phyloP scores from a whole-genome alignment of 2,329 filamentous ascomycete genomes.

The Teratosphaeria destructans region DNA sequence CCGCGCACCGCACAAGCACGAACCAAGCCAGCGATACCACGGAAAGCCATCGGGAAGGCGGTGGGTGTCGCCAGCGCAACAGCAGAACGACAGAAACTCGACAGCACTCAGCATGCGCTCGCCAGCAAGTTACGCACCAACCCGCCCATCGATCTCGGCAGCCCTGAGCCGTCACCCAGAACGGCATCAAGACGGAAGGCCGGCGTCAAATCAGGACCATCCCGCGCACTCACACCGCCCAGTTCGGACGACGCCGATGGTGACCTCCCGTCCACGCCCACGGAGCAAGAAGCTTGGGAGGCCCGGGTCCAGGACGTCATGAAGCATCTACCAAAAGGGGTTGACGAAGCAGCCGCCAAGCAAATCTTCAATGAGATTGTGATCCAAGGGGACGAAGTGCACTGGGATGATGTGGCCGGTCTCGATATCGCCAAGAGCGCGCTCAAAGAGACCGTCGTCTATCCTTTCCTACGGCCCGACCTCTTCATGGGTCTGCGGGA shows the following conservation, averaged over 20 bases:
- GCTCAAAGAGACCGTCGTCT: conserved; percentile 90
- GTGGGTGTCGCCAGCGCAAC: conserved; percentile 24
- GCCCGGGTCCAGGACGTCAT: conserved; percentile 41
- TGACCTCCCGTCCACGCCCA: conserved; percentile 20
- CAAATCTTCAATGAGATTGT: conserved; percentile 96
- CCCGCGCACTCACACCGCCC: conserved; percentile 32
- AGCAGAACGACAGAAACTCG: conserved; percentile 22
- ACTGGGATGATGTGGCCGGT: conserved; percentile 88
- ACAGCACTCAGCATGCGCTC: conserved; percentile 16
- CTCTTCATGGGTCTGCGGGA: conserved; percentile 92
- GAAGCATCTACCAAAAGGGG: conserved; percentile 67
- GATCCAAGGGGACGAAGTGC: conserved; percentile 85
- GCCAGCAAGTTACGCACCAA: conserved; percentile 7
- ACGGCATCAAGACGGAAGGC: conserved; percentile 16
- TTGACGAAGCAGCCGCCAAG: conserved; percentile 72
- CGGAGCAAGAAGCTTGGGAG: conserved; percentile 17
- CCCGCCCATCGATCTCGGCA: conserved; percentile 10
- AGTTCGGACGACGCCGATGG: conserved; percentile 35
- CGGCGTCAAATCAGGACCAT: conserved; percentile 11
- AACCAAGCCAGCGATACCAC: conserved; percentile 19
- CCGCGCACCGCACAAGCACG: conserved; percentile 15
- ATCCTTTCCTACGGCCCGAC: conserved; percentile 89
- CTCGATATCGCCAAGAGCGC: conserved; percentile 84
- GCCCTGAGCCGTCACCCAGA: conserved; percentile 9
- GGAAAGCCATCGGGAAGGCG: conserved; percentile 25